Percentiles rank a stretch among this genome's conserved stretches.
These are phyloP conservation scores for Bauhinia variegata DNA, from an alignment of 306 rosid species.

Conservation along the genomic window DNA sequence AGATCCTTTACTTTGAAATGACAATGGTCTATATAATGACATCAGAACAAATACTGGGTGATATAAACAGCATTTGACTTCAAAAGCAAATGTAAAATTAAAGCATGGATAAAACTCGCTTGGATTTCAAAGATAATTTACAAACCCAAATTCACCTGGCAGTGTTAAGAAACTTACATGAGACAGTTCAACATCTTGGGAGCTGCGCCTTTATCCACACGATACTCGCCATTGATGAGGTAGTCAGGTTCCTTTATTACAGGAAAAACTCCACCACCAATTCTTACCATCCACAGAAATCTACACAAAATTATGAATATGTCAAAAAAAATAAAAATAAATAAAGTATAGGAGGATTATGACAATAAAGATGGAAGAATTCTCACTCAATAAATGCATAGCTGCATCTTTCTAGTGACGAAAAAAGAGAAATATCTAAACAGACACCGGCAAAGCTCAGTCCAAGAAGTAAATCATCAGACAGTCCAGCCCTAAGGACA, in stretches of 20 bases:
- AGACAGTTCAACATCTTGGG: constrained; percentile 99
- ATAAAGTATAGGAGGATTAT: neutral
- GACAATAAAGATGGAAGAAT: neutral
- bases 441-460: neutral
- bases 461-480: constrained; percentile 9
- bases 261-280: constrained; percentile 98
- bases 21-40: neutral
- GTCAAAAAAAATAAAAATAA: constrained; percentile 15
- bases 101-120: constrained; percentile 15
- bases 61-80: neutral
- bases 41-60: neutral
- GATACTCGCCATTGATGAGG: constrained; percentile 96
- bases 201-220: constrained; percentile 99
- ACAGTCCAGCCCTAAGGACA: constrained; percentile 10
- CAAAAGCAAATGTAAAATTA: neutral
- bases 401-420: constrained; percentile 1
- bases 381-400: neutral
- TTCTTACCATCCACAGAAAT: constrained; percentile 99
- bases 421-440: constrained; percentile 6
- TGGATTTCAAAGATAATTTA: constrained; percentile 17
- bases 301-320: constrained; percentile 44
- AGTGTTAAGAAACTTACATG: constrained; percentile 66
- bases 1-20: neutral
- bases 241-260: constrained; percentile 98
- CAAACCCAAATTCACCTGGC: constrained; percentile 22